Percentiles rank a stretch among this genome's conserved stretches.
Evolutionary conservation across 495 filamentous ascomycete species (phyloP).

Genomic region (Aspergillus homomorphus): DNA sequence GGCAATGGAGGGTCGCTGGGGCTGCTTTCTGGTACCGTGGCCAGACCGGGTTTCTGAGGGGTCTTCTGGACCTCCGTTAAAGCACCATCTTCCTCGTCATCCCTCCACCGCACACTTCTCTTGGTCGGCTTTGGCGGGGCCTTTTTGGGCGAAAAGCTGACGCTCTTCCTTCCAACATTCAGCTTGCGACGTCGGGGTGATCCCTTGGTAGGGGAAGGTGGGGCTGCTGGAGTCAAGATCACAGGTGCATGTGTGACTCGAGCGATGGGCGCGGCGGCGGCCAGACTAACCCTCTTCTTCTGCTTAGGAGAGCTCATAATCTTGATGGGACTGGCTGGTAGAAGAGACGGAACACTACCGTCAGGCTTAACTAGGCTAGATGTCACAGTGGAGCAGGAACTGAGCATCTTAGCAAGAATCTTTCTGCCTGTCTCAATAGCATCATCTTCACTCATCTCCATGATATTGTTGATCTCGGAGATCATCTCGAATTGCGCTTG

Average conservation of each 20-base stretch:
- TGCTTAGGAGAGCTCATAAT: constrained; percentile 66
- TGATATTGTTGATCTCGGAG: constrained; percentile 71
- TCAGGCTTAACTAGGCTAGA: constrained; percentile 89
- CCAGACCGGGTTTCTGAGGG: constrained; percentile 57
- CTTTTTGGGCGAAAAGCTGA: constrained; percentile 84
- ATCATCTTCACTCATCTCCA: constrained; percentile 74
- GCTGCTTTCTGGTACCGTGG: constrained; percentile 46
- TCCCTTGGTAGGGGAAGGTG: constrained; percentile 57
- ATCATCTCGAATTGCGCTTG: constrained; percentile 91
- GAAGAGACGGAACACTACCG: constrained; percentile 61
- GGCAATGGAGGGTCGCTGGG: constrained; percentile 45
- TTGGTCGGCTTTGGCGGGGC: constrained; percentile 58
- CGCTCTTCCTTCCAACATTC: constrained; percentile 65
- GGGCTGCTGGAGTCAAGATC: constrained; percentile 37
- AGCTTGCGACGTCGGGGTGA: constrained; percentile 80
- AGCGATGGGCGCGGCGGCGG: constrained; percentile 31
- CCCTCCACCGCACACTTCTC: constrained; percentile 84
- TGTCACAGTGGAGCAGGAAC: constrained; percentile 65
- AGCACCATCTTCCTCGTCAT: constrained; percentile 80
- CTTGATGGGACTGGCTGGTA: constrained; percentile 61
- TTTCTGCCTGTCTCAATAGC: constrained; percentile 74
- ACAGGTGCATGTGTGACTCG: constrained; percentile 29
- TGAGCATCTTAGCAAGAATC: constrained; percentile 76
- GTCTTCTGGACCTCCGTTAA: constrained; percentile 89
- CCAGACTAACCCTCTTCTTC: constrained; percentile 59